These are phyloP conservation scores for Xanthoparmelia taractica DNA, from an alignment of 495 filamentous ascomycete species.

Conservation along the genomic window DNA sequence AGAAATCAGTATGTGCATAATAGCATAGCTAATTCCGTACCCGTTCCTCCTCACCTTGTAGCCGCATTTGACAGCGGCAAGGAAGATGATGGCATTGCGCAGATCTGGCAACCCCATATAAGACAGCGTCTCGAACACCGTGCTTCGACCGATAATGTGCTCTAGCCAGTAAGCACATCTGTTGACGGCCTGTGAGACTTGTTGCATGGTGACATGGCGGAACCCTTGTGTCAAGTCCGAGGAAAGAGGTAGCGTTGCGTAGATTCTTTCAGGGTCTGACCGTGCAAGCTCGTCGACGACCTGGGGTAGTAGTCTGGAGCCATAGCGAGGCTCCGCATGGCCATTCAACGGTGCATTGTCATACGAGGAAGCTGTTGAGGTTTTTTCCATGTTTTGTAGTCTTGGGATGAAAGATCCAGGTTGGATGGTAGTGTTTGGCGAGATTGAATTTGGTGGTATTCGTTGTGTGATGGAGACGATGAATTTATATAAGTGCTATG, in stretches of 20 bases:
- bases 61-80: conserved; percentile 32
- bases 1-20: conserved; percentile 8
- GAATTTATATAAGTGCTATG: too few relatives aligned
- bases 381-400: background rate
- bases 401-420: too few relatives aligned
- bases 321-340: conserved; percentile 7
- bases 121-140: conserved; percentile 28
- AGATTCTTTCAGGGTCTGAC: conserved; percentile 26
- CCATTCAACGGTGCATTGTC: background rate
- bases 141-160: conserved; percentile 31
- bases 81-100: conserved; percentile 28
- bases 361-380: background rate
- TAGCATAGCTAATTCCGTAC: conserved; percentile 4
- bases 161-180: conserved; percentile 27
- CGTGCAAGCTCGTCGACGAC: conserved; percentile 44
- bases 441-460: too few relatives aligned
- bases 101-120: conserved; percentile 30
- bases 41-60: conserved; percentile 28
- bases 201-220: conserved; percentile 26
- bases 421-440: too few relatives aligned
- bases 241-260: conserved; percentile 22
- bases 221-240: conserved; percentile 25
- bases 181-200: conserved; percentile 27
- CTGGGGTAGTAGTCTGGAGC: conserved; percentile 20
- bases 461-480: too few relatives aligned